These are phyloP conservation scores for thale cress (Arabidopsis thaliana) DNA, from an alignment of 345 rosid genomes.

Conservation along the genomic window TAIR10.1 NC_003075.7:296001-296500, in stretches of 20 bases:
- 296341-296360: slow-evolving; percentile 28
- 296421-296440: slow-evolving; percentile 53
- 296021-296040: slow-evolving; percentile 48
- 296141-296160: slow-evolving; percentile 15
- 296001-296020: neutral
- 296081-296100: slow-evolving; percentile 91
- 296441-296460: slow-evolving; percentile 71
- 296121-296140: slow-evolving; percentile 10
- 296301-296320: slow-evolving; percentile 79
- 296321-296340: slow-evolving; percentile 69
- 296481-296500: slow-evolving; percentile 57
- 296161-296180: neutral
- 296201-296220: slow-evolving; percentile 22
- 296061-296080: slow-evolving; percentile 96
- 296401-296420: slow-evolving; percentile 54
- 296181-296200: neutral
- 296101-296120: slow-evolving; percentile 46
- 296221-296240: slow-evolving; percentile 24
- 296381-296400: neutral
- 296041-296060: slow-evolving; percentile 96
- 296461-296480: slow-evolving; percentile 66
- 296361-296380: neutral
- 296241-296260: slow-evolving; percentile 97
- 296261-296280: slow-evolving; percentile 79
- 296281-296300: slow-evolving; percentile 89